These are phyloP conservation scores for Ricinus communis DNA, from an alignment of 345 rosid species.

Conservation along the genomic window DNA sequence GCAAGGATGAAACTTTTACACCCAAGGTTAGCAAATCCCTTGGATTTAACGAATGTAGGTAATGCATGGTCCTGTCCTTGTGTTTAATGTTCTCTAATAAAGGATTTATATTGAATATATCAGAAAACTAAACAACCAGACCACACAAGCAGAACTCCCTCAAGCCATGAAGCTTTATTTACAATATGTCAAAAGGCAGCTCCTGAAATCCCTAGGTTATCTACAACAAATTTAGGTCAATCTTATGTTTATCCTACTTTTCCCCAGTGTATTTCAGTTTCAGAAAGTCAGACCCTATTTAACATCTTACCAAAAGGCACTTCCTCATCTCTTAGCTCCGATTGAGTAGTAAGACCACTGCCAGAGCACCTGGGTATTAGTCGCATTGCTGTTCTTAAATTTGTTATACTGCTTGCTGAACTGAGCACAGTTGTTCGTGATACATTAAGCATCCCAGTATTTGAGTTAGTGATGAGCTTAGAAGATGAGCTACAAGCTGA, in stretches of 20 bases:
- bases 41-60: too few relatives aligned
- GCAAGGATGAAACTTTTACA: too few relatives aligned
- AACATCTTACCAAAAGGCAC: slow-evolving; percentile 35
- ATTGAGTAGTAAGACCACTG: slow-evolving; percentile 6
- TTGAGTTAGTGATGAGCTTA: slow-evolving; percentile 26
- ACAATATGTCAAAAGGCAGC: neutral
- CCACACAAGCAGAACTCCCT: slow-evolving; percentile 5
- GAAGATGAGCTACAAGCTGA: slow-evolving; percentile 23
- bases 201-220: neutral
- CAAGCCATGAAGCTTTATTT: neutral
- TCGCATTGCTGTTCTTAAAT: slow-evolving; percentile 21
- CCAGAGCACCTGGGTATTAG: slow-evolving; percentile 12
- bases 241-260: neutral
- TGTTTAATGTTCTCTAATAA: too few relatives aligned
- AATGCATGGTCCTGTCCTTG: too few relatives aligned
- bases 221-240: neutral
- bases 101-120: neutral
- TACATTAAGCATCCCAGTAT: neutral
- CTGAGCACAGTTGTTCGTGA: slow-evolving; percentile 23
- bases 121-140: neutral
- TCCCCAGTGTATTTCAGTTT: slow-evolving; percentile 2
- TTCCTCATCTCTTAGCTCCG: slow-evolving; percentile 23
- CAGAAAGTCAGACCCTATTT: neutral
- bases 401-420: slow-evolving; percentile 23
- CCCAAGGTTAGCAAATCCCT: too few relatives aligned